These are phyloP conservation scores for Tulasnella sp. DNA, from an alignment of 768 basidiomycete genomes.

Conservation along the genomic window DNA sequence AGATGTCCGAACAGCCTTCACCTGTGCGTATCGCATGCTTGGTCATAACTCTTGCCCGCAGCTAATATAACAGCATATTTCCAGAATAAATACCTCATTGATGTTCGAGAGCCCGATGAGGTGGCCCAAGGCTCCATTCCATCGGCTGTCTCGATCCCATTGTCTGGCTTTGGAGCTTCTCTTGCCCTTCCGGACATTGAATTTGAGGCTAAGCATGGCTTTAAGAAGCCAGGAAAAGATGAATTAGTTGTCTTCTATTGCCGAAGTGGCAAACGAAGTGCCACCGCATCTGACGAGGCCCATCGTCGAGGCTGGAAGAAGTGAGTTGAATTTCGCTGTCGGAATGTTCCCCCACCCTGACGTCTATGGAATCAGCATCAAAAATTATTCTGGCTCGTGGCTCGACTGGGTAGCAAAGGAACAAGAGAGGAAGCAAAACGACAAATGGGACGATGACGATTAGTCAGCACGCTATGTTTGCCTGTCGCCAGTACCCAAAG, in stretches of 20 bases:
- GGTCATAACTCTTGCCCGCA: conserved; percentile 30
- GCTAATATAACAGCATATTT: not conserved
- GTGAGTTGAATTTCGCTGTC: conserved; percentile 44
- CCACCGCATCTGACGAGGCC: conserved; percentile 77
- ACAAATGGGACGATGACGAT: conserved; percentile 19
- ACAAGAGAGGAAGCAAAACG: conserved; percentile 31
- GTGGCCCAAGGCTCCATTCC: conserved; percentile 90
- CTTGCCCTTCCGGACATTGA: conserved; percentile 53
- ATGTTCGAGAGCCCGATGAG: conserved; percentile 92
- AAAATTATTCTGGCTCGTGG: conserved; percentile 87
- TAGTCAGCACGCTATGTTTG: not conserved
- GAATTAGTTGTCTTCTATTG: conserved; percentile 90
- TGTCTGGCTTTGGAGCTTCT: conserved; percentile 68
- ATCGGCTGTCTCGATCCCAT: conserved; percentile 83
- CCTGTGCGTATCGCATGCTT: conserved; percentile 36
- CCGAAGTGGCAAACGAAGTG: conserved; percentile 78
- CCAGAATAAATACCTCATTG: conserved; percentile 70
- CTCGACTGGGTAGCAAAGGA: conserved; percentile 69
- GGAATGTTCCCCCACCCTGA: not conserved
- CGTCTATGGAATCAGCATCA: conserved; percentile 37
- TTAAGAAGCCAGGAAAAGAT: conserved; percentile 62
- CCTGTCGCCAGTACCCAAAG: not conserved
- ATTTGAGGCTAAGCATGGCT: conserved; percentile 65
- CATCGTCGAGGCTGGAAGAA: conserved; percentile 76
- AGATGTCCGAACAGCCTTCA: conserved; percentile 66